These are phyloP conservation scores for Entomortierella parvispora DNA, from an alignment of 192 early-diverging fungal genomes.

Conservation along the genomic window DNA sequence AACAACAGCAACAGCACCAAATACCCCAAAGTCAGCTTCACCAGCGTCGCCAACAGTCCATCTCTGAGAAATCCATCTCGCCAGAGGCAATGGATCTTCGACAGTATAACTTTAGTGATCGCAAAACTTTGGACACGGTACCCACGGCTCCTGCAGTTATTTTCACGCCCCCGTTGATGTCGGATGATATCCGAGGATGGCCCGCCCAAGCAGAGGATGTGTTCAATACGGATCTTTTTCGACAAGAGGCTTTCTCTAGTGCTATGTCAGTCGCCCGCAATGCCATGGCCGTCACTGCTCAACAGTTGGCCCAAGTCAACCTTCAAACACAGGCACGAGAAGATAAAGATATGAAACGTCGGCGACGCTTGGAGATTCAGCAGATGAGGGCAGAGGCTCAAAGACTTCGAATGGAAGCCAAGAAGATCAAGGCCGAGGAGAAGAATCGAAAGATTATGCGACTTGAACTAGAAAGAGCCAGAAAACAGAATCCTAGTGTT, in stretches of 20 bases:
- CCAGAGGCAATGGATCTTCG: conserved; percentile 1
- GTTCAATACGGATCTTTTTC: no score
- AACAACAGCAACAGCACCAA: background rate
- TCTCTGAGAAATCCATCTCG: no score
- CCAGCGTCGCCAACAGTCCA: background rate
- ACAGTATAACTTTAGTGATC: conserved; percentile 31
- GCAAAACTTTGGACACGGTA: conserved; percentile 21
- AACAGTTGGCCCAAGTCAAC: no score
- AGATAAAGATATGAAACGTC: background rate
- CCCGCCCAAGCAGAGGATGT: background rate
- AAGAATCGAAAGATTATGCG: background rate
- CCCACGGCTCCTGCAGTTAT: conserved; percentile 20
- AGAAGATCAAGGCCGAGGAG: background rate
- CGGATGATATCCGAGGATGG: conserved; percentile 14
- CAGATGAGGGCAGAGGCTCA: background rate
- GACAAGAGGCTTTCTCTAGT: no score
- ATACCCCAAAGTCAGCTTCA: background rate
- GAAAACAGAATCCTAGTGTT: background rate
- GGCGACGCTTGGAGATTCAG: background rate
- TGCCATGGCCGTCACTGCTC: no score
- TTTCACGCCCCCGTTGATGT: conserved; percentile 8
- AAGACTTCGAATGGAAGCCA: background rate
- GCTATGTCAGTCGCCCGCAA: no score
- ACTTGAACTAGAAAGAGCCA: background rate
- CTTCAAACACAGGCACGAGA: background rate